Conservation (phyloP, 306 rosid genomes). For the apple (Malus domestica) region DNA sequence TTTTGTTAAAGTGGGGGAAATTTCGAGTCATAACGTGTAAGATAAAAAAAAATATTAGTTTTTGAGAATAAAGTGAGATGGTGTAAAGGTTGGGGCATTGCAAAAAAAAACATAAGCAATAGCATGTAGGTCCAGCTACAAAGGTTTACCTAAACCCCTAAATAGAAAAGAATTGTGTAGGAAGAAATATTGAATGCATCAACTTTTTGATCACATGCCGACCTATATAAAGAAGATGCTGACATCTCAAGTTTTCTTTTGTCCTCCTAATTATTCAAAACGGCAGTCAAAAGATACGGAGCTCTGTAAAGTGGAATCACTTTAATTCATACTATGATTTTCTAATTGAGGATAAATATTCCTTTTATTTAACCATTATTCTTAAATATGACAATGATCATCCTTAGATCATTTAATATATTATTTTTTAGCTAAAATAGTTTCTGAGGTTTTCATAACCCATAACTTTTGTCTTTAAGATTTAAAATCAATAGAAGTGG, state of each 20-base stretch:
- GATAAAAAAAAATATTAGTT: no score
- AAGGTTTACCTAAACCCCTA: slow-evolving; percentile 40
- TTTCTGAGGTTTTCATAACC: no score
- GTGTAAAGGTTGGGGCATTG: no score
- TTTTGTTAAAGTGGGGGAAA: no score
- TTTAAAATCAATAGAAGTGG: no score
- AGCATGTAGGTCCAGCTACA: slow-evolving; percentile 18
- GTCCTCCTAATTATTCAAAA: slow-evolving; percentile 19
- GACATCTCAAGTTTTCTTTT: slow-evolving; percentile 37
- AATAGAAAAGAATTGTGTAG: slow-evolving; percentile 43
- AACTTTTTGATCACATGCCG: slow-evolving; percentile 19
- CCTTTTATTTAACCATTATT: no score
- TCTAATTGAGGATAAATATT: no score
- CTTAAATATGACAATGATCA: neutral
- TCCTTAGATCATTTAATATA: neutral
- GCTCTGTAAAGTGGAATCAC: slow-evolving; percentile 20
- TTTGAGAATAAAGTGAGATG: no score
- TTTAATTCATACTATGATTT: neutral
- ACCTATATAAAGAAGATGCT: slow-evolving; percentile 56
- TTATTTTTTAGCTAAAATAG: no score
- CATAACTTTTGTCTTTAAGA: accelerated
- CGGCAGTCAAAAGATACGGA: neutral
- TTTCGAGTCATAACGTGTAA: no score
- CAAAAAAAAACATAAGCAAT: no score
- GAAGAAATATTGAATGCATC: slow-evolving; percentile 45